Base-by-base conservation (phyloP, 495 filamentous ascomycete genomes). In the Pyrenula massariospora region DNA sequence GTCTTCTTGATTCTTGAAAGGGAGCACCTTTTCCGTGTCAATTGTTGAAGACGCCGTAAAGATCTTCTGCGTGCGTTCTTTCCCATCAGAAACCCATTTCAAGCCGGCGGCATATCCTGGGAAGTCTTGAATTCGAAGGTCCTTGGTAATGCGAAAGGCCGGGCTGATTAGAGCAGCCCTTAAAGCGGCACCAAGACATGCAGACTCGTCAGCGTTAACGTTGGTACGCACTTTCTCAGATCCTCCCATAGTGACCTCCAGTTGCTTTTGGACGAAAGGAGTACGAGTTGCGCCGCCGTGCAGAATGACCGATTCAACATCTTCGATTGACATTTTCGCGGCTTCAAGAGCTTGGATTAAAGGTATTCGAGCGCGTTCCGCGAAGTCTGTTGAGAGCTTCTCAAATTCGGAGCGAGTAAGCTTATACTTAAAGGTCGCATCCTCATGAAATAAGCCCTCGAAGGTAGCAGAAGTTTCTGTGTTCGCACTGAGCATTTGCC, bases 181-280 rank as follows among this genome's bases (percentile, higher is more conserved):
- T 77, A 97, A 97, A 20, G 89, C 90, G 53, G 94, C 94, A 60
- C 94, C 94, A 69, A 99, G 95, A 15, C 95, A 93, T 52, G 94
- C 93, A 15, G 94, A 83, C 72, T 99, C 94, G 67, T 99, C 94
- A 24, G 91, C 85, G 70, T 99, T 99, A 62, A 99, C 94, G 63
- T 91, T 97, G 61, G 86, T 85, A 56, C 88, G 83, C 57, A 99
- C 76, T 74, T 95, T 96, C 53, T 84, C 81, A 3, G 81, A 74
- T 15, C 76, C 77, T 10, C 87, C 86, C 24, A 84, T 79, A 52
- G 87, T 66, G 52, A 81, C 82, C 72, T 96, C 93, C 24, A 99
- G 81, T 65, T 86, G 77, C 69, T 83, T 91, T 66, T 96, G 91
- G 5, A 99, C 89, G 58, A 97, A 96, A 3, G 94, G 94, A 23